A percentile compares a stretch with the other conserved stretches of the same genome.
Evolutionary conservation across 225 moss, liverwort and hornwort genomes (phyloP).

Genomic region (Polytrichum commune): DNA sequence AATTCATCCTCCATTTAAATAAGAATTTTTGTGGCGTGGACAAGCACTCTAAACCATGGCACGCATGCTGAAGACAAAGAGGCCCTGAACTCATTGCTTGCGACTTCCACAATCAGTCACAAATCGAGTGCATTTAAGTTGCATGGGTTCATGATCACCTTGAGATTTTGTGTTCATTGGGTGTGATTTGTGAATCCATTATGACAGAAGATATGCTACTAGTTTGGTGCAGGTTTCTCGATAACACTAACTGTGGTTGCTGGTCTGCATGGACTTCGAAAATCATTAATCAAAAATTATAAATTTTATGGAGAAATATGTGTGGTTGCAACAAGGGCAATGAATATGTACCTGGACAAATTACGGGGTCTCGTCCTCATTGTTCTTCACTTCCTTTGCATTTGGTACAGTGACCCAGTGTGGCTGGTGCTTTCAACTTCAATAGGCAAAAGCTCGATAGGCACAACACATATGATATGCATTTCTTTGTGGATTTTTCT

Average conservation of each 20-base stretch:
- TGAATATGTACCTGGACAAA: constrained; percentile 47
- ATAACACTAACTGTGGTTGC: background rate
- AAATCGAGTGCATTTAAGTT: too few relatives aligned
- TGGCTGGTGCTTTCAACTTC: too few relatives aligned
- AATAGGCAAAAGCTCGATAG: too few relatives aligned
- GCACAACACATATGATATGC: too few relatives aligned
- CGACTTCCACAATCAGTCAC: background rate
- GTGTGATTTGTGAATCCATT: too few relatives aligned
- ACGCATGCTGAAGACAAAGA: constrained; percentile 3
- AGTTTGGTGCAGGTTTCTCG: too few relatives aligned
- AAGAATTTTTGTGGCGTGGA: background rate
- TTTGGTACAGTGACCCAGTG: too few relatives aligned
- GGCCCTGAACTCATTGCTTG: background rate
- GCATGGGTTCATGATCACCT: too few relatives aligned
- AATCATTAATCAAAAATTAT: background rate
- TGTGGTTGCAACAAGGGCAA: background rate
- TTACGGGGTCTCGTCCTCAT: constrained; percentile 20
- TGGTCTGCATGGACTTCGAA: background rate
- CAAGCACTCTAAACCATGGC: constrained; percentile 23
- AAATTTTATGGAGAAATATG: background rate
- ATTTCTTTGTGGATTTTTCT: too few relatives aligned
- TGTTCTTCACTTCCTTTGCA: too few relatives aligned
- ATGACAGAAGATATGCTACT: too few relatives aligned
- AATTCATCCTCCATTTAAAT: constrained; percentile 56
- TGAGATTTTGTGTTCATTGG: too few relatives aligned